Evolutionary conservation across 2,329 filamentous ascomycete species (phyloP).

Genomic region (Penicillium occitanis): DNA sequence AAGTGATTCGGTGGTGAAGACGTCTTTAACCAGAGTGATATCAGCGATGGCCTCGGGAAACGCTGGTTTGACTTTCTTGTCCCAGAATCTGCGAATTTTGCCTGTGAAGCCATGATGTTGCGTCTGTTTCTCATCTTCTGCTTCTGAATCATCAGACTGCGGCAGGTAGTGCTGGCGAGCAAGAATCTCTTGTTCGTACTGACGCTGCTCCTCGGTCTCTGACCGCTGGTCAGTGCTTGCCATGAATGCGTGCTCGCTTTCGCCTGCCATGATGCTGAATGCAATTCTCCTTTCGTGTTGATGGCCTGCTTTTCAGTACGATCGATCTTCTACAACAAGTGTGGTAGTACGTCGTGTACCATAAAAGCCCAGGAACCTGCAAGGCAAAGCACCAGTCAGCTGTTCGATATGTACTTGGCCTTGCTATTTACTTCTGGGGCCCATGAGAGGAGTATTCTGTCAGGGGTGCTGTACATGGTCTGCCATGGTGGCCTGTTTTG

Average conservation of each 20-base stretch:
- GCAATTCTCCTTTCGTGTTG: background rate
- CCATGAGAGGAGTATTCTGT: background rate
- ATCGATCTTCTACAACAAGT: background rate
- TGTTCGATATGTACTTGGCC: background rate
- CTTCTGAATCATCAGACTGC: conserved; percentile 5
- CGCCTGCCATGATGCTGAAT: background rate
- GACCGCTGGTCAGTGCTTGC: conserved; percentile 5
- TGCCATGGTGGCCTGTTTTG: background rate
- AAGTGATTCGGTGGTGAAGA: conserved; percentile 20
- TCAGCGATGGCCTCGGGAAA: conserved; percentile 21
- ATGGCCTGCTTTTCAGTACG: background rate
- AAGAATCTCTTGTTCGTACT: conserved; percentile 19
- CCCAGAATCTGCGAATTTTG: conserved; percentile 12
- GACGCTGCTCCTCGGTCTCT: conserved; percentile 17
- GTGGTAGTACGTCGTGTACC: background rate
- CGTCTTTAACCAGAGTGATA: conserved; percentile 20
- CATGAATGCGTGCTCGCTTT: background rate
- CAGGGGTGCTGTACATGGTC: background rate
- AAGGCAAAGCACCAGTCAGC: background rate
- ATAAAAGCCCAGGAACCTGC: background rate
- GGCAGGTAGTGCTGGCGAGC: conserved; percentile 11
- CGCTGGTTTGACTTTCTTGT: conserved; percentile 20
- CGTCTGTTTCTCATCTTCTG: conserved; percentile 14
- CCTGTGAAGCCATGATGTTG: conserved; percentile 1
- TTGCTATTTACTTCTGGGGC: background rate